Conservation (phyloP, 73 alveolate genomes). For the Blepharisma japonicum region DNA sequence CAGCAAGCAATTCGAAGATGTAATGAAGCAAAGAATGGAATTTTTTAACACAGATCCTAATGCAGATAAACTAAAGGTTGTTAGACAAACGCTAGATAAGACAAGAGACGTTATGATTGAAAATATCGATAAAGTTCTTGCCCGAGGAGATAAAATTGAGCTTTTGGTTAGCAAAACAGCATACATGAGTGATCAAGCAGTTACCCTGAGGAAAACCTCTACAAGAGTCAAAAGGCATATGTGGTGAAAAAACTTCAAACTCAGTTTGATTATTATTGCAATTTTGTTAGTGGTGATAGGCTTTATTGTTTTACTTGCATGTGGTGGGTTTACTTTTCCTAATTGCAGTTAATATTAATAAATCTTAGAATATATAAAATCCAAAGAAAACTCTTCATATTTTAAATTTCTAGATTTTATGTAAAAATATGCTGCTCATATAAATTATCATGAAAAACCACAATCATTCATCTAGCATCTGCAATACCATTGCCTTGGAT, state of each 20-base stretch:
- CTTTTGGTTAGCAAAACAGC: conserved; percentile 35
- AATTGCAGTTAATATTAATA: background rate
- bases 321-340: conserved; percentile 25
- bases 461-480: no score
- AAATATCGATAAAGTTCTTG: conserved; percentile 43
- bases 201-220: conserved; percentile 33
- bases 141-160: conserved; percentile 53
- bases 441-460: no score
- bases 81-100: conserved; percentile 16
- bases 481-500: no score
- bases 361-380: background rate
- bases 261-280: conserved; percentile 37
- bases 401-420: no score
- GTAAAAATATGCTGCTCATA: no score
- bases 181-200: conserved; percentile 34
- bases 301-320: conserved; percentile 23
- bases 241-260: conserved; percentile 56
- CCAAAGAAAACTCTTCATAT: no score
- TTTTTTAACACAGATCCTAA: conserved; percentile 42
- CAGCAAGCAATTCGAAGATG: conserved; percentile 12
- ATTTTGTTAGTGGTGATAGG: conserved; percentile 26
- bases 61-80: conserved; percentile 38
- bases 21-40: conserved; percentile 31
- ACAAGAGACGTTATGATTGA: conserved; percentile 49
- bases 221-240: conserved; percentile 38